A percentile compares a stretch with the other conserved stretches of the same genome.
phyloP scores from a whole-genome alignment of 495 filamentous ascomycete species.

The Neurospora tetrasperma region DNA sequence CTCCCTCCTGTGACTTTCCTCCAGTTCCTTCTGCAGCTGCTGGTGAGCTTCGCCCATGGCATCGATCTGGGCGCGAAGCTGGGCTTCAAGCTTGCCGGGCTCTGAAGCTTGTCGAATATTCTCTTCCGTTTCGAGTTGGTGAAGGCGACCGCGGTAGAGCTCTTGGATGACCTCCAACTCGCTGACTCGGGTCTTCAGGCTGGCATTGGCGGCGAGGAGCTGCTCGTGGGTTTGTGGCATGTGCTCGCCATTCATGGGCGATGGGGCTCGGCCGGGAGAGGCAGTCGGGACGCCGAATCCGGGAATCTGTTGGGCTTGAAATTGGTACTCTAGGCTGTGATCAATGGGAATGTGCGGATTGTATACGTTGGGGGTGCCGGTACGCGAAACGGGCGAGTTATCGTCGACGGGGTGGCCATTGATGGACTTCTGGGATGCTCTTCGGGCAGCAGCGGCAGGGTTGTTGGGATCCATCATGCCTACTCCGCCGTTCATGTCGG shows the following conservation, averaged over 20 bases:
- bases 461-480: slow-evolving; percentile 32
- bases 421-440: slow-evolving; percentile 58
- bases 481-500: slow-evolving; percentile 43
- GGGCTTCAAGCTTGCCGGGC: slow-evolving; percentile 39
- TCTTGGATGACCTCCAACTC: slow-evolving; percentile 96
- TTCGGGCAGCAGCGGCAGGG: slow-evolving; percentile 37
- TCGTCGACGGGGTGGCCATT: slow-evolving; percentile 69
- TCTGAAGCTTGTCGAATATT: slow-evolving; percentile 44
- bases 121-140: slow-evolving; percentile 75
- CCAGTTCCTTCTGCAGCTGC: slow-evolving; percentile 50
- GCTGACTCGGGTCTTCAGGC: slow-evolving; percentile 78
- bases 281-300: slow-evolving; percentile 45
- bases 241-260: slow-evolving; percentile 62
- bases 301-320: slow-evolving; percentile 38
- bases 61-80: slow-evolving; percentile 33
- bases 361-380: slow-evolving; percentile 66
- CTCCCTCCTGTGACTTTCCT: slow-evolving; percentile 66
- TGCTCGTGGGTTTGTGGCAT: slow-evolving; percentile 72
- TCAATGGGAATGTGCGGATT: slow-evolving; percentile 52
- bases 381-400: slow-evolving; percentile 79
- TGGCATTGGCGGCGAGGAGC: slow-evolving; percentile 64
- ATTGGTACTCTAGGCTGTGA: slow-evolving; percentile 56
- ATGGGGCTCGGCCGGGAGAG: slow-evolving; percentile 55
- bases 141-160: slow-evolving; percentile 79
- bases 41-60: slow-evolving; percentile 30